phyloP scores from a whole-genome alignment of 768 basidiomycete genomes.

The Chalciporus piperatus region DNA sequence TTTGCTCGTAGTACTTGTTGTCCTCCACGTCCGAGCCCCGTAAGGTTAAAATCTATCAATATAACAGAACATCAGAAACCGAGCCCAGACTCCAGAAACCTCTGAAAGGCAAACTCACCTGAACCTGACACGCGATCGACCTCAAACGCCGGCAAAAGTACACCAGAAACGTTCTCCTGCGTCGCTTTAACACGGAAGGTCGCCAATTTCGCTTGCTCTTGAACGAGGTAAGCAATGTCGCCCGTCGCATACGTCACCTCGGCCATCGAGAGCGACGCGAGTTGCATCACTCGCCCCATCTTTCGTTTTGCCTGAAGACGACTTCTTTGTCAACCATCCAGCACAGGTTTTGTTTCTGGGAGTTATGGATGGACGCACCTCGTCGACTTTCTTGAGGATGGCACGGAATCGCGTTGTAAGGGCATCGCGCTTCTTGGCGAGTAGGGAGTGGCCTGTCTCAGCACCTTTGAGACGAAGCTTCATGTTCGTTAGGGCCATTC shows the following conservation, averaged over 20 bases:
- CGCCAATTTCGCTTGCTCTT: constrained; percentile 90
- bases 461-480: constrained; percentile 87
- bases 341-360: neutral
- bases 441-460: constrained; percentile 90
- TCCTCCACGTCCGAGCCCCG: constrained; percentile 94
- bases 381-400: constrained; percentile 96
- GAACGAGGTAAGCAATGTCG: constrained; percentile 96
- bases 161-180: constrained; percentile 98
- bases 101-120: constrained; percentile 43
- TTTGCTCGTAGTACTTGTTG: constrained; percentile 94
- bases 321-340: constrained; percentile 19
- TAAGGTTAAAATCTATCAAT: constrained; percentile 87
- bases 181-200: constrained; percentile 91
- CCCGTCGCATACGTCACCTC: constrained; percentile 98
- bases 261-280: constrained; percentile 98
- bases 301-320: constrained; percentile 85
- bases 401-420: constrained; percentile 91
- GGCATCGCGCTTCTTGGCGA: constrained; percentile 98
- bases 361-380: constrained; percentile 52
- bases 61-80: neutral
- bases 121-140: constrained; percentile 82
- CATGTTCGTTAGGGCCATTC: constrained; percentile 95
- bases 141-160: constrained; percentile 93
- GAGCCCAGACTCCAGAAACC: constrained; percentile 1
- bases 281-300: constrained; percentile 98